Evolutionary conservation across 768 basidiomycete species (phyloP).

Genomic region (Lentinula guzmanii): DNA sequence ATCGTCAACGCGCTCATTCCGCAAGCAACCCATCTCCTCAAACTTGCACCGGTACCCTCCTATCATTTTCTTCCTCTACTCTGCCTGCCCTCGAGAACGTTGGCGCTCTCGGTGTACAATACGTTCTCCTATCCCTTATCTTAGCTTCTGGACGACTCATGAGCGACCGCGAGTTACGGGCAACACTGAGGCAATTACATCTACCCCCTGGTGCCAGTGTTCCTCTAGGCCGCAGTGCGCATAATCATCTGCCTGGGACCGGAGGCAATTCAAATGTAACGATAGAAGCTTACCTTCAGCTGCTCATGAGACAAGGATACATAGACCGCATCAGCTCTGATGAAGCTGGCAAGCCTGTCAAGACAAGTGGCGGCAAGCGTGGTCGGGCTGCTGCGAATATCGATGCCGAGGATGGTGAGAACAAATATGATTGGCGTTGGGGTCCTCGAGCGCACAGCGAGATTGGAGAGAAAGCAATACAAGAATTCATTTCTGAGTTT

Average conservation of each 20-base stretch:
- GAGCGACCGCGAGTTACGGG: conserved; percentile 72
- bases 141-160: conserved; percentile 75
- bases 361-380: conserved; percentile 40
- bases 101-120: conserved; percentile 65
- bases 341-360: conserved; percentile 31
- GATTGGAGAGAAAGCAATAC: conserved; percentile 73
- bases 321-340: conserved; percentile 62
- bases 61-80: conserved; percentile 54
- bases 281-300: conserved; percentile 61
- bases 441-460: conserved; percentile 76
- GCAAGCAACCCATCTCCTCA: conserved; percentile 9
- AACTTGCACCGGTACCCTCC: conserved; percentile 57
- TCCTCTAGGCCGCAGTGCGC: conserved; percentile 37
- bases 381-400: conserved; percentile 33
- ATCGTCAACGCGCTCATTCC: neutral
- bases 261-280: conserved; percentile 23
- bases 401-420: conserved; percentile 29
- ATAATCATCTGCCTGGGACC: neutral
- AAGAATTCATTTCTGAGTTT: conserved; percentile 73
- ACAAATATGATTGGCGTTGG: conserved; percentile 77
- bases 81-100: conserved; percentile 49
- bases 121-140: conserved; percentile 77
- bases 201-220: conserved; percentile 46
- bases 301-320: conserved; percentile 67
- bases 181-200: conserved; percentile 62